Evolutionary conservation across 257 asterid species (phyloP).

Genomic region (Salvia hispanica): DNA sequence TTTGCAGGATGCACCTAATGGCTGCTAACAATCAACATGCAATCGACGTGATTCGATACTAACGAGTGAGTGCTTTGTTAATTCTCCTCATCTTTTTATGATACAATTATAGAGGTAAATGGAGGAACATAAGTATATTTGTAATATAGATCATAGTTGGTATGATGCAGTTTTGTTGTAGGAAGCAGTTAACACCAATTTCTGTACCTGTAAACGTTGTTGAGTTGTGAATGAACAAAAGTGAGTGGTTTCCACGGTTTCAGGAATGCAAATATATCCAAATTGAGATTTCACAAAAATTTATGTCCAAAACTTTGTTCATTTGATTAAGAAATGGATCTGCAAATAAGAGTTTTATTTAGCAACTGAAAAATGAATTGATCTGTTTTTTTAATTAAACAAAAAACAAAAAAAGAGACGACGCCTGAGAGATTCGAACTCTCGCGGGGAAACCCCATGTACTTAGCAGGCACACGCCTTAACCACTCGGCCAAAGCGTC

Average conservation of each 20-base stretch:
- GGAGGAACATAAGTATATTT: constrained; percentile 21
- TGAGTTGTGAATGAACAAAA: constrained; percentile 20
- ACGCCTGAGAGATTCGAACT: constrained; percentile 99
- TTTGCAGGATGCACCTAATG: constrained; percentile 52
- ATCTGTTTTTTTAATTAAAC: too few species aligned
- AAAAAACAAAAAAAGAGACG: constrained; percentile 26
- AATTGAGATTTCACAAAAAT: background rate
- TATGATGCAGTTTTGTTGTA: constrained; percentile 37
- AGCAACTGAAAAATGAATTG: too few species aligned
- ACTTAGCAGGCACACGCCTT: constrained; percentile 79
- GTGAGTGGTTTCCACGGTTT: background rate
- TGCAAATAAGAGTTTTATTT: too few species aligned
- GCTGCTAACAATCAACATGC: constrained; percentile 35
- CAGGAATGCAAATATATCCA: background rate
- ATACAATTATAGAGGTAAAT: constrained; percentile 29
- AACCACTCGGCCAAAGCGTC: constrained; percentile 88
- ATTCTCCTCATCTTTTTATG: constrained; percentile 1
- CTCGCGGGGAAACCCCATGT: constrained; percentile 99
- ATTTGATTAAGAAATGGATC: too few species aligned
- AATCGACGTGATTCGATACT: constrained; percentile 34
- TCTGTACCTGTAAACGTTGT: constrained; percentile 10
- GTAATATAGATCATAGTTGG: constrained; percentile 28
- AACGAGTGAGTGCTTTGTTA: constrained; percentile 32
- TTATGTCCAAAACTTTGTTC: too few species aligned
- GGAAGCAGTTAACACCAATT: constrained; percentile 29